phyloP scores from a whole-genome alignment of 1,284 basidiomycete species.

The Mycena citricolor region DNA sequence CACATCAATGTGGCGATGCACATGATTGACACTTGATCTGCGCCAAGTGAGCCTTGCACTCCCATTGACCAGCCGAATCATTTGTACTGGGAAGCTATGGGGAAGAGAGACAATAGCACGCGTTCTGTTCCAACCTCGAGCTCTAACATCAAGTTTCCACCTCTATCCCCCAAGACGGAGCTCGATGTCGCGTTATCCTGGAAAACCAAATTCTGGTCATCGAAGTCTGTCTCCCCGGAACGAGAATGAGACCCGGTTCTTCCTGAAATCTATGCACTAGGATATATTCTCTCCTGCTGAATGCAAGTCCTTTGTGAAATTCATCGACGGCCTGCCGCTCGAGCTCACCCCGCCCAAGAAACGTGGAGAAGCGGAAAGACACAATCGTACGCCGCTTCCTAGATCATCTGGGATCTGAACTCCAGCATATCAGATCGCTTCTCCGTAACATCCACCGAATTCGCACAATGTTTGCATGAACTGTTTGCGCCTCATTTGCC shows the following conservation, averaged over 20 bases:
- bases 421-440: constrained; percentile 51
- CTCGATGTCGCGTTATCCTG: constrained; percentile 47
- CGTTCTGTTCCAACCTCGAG: not conserved
- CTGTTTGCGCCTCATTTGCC: constrained; percentile 62
- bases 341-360: constrained; percentile 73
- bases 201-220: constrained; percentile 69
- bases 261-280: constrained; percentile 32
- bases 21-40: too few species aligned
- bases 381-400: constrained; percentile 52
- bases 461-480: constrained; percentile 56
- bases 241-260: not conserved
- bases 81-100: constrained; percentile 2
- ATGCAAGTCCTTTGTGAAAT: constrained; percentile 62
- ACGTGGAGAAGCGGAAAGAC: constrained; percentile 71
- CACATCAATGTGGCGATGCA: too few species aligned
- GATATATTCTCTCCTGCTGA: constrained; percentile 57
- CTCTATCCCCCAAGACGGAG: constrained; percentile 41
- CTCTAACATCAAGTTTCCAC: constrained; percentile 25
- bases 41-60: constrained; percentile 19
- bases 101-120: constrained; percentile 9
- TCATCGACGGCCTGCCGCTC: constrained; percentile 63
- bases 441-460: constrained; percentile 57
- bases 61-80: constrained; percentile 38
- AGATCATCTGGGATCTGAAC: not conserved
- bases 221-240: constrained; percentile 40